A percentile compares a stretch with the other conserved stretches of the same genome.
These are phyloP conservation scores for Irpex sp. DNA, from an alignment of 1,284 basidiomycete genomes.

Conservation along the genomic window DNA sequence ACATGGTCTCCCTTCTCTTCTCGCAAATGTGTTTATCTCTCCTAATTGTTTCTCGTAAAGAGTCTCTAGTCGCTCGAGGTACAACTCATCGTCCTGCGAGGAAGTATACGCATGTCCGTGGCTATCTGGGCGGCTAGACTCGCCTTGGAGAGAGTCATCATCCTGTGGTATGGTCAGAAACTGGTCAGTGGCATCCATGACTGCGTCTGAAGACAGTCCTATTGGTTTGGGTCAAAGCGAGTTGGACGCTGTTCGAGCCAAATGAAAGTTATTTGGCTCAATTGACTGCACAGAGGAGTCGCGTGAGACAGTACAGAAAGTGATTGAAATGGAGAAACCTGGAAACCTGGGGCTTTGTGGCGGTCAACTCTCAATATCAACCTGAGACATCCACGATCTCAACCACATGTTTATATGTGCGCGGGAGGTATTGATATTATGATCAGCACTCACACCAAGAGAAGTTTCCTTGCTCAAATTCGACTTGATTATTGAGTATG, in stretches of 20 bases:
- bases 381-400: too few species aligned
- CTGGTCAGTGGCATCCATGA: background rate
- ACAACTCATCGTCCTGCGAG: conserved; percentile 41
- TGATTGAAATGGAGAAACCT: too few species aligned
- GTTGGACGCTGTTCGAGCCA: background rate
- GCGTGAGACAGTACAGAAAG: too few species aligned
- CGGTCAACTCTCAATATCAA: background rate
- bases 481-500: background rate
- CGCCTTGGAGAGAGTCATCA: background rate
- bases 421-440: background rate
- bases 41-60: conserved; percentile 53
- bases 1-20: conserved; percentile 51
- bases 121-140: background rate
- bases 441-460: background rate
- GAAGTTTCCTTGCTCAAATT: background rate
- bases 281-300: too few species aligned
- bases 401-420: too few species aligned
- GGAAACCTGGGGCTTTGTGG: background rate
- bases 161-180: background rate
- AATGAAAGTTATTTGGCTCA: background rate
- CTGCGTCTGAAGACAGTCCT: background rate
- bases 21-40: conserved; percentile 57
- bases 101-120: background rate
- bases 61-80: conserved; percentile 55
- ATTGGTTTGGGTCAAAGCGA: background rate